Evolutionary conservation across 257 asterid genomes (phyloP).

Genomic region (Solanum gracilifrons): DNA sequence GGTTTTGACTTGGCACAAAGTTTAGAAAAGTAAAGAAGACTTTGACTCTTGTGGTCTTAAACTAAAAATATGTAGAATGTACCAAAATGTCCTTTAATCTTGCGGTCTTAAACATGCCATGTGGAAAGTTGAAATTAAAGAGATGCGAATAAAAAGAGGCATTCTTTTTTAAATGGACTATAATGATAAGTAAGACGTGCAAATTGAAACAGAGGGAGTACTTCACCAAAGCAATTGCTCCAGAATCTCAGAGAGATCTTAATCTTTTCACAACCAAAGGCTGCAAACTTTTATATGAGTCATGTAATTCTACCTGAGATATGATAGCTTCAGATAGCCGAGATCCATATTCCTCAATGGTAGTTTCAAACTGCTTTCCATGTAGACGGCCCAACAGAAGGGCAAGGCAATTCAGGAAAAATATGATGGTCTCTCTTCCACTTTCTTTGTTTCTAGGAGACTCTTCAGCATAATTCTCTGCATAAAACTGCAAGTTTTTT

Average conservation of each 20-base stretch:
- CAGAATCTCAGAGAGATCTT: background rate
- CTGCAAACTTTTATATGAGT: conserved; percentile 1
- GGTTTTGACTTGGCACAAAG: background rate
- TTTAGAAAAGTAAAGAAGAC: background rate
- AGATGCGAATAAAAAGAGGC: background rate
- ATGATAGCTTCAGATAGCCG: conserved; percentile 51
- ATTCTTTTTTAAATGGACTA: background rate
- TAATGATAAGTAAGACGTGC: background rate
- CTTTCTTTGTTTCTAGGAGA: conserved; percentile 30
- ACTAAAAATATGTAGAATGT: background rate
- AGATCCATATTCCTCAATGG: conserved; percentile 59
- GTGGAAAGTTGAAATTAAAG: background rate
- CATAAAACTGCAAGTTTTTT: conserved; percentile 44
- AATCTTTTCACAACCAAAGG: background rate
- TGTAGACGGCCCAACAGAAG: conserved; percentile 71
- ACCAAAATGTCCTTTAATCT: background rate
- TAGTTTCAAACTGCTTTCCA: conserved; percentile 44
- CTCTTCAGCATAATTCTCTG: conserved; percentile 55
- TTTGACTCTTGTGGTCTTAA: background rate
- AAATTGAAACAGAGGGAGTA: background rate
- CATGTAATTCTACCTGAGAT: conserved; percentile 53
- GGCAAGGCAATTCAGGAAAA: conserved; percentile 74
- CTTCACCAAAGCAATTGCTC: background rate
- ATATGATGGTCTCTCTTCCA: conserved; percentile 52
- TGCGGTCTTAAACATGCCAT: background rate